phyloP scores from a whole-genome alignment of 768 basidiomycete species.

The Suillus fuscotomentosus region DNA sequence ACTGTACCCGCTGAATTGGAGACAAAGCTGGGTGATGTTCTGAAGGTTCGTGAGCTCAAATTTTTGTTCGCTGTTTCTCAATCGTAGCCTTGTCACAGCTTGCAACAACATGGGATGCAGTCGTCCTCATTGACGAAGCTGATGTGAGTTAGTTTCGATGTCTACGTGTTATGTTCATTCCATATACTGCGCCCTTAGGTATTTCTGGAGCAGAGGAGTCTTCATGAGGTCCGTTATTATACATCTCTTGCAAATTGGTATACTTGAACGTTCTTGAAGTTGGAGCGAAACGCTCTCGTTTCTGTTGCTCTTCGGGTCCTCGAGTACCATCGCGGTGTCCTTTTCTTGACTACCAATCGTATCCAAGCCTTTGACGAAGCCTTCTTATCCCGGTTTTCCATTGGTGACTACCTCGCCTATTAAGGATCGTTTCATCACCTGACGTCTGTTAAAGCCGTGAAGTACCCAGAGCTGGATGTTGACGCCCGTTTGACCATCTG shows the following conservation, averaged over 20 bases:
- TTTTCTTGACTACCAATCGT: constrained; percentile 52
- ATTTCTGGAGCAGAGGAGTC: constrained; percentile 66
- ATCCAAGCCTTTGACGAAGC: constrained; percentile 53
- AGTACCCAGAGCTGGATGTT: constrained; percentile 25
- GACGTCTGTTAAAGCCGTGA: constrained; percentile 16
- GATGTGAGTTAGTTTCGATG: constrained; percentile 9
- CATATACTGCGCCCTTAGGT: constrained; percentile 44
- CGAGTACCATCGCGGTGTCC: constrained; percentile 59
- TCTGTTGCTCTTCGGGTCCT: constrained; percentile 64
- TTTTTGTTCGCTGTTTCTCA: neutral
- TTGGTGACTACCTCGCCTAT: constrained; percentile 28
- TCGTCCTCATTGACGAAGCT: constrained; percentile 55
- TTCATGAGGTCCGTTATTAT: constrained; percentile 41
- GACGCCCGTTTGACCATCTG: constrained; percentile 21
- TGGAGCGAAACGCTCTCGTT: constrained; percentile 71
- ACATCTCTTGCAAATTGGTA: too few relatives aligned
- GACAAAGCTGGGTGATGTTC: constrained; percentile 28
- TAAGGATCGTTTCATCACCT: neutral
- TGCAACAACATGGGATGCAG: constrained; percentile 60
- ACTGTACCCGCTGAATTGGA: constrained; percentile 46
- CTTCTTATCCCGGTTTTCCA: constrained; percentile 66
- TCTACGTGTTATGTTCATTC: neutral
- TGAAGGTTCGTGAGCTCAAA: constrained; percentile 12
- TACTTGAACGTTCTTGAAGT: constrained; percentile 6
- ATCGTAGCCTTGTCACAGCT: constrained; percentile 46